A percentile compares a stretch with the other conserved stretches of the same genome.
Conservation (phyloP, 2,329 filamentous ascomycete species). For the Fusarium sp. region DNA sequence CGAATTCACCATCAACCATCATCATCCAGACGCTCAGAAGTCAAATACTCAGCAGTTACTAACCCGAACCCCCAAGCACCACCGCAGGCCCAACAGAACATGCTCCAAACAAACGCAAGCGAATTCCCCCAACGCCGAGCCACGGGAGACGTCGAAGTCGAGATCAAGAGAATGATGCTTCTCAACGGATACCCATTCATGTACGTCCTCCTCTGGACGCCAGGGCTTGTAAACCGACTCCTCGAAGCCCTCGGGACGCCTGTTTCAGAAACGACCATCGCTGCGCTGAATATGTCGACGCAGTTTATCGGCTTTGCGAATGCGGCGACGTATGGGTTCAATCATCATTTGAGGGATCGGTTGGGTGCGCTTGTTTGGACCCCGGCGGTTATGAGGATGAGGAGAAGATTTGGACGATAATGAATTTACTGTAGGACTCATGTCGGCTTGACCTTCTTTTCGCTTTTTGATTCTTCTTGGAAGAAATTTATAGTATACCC, state of each 20-base stretch:
- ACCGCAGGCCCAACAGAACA: neutral
- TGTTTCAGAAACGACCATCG: slow-evolving; percentile 22
- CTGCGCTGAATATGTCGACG: slow-evolving; percentile 39
- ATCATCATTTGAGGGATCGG: slow-evolving; percentile 44
- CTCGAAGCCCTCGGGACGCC: slow-evolving; percentile 37
- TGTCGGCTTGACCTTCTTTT: too few relatives aligned
- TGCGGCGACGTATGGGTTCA: slow-evolving; percentile 44
- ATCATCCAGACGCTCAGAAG: neutral
- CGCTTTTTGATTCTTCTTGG: too few relatives aligned
- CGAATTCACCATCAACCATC: neutral
- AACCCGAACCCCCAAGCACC: slow-evolving; percentile 21
- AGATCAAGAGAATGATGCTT: slow-evolving; percentile 47
- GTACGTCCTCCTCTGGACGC: slow-evolving; percentile 45
- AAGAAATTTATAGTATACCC: neutral
- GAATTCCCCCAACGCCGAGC: slow-evolving; percentile 44
- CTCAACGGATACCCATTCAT: slow-evolving; percentile 46
- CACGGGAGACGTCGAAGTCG: slow-evolving; percentile 33
- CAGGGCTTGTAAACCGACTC: slow-evolving; percentile 42
- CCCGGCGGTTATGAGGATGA: slow-evolving; percentile 31
- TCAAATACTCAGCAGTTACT: slow-evolving; percentile 20
- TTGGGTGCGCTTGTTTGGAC: slow-evolving; percentile 33
- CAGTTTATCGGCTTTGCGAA: slow-evolving; percentile 45
- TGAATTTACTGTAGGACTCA: neutral
- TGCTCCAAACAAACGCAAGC: slow-evolving; percentile 40
- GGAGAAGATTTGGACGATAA: slow-evolving; percentile 24